Evolutionary conservation across 2,329 filamentous ascomycete species (phyloP), one percentile per base, ranked within the genome.

Genomic region (Ilyonectria mors-panacis): DNA sequence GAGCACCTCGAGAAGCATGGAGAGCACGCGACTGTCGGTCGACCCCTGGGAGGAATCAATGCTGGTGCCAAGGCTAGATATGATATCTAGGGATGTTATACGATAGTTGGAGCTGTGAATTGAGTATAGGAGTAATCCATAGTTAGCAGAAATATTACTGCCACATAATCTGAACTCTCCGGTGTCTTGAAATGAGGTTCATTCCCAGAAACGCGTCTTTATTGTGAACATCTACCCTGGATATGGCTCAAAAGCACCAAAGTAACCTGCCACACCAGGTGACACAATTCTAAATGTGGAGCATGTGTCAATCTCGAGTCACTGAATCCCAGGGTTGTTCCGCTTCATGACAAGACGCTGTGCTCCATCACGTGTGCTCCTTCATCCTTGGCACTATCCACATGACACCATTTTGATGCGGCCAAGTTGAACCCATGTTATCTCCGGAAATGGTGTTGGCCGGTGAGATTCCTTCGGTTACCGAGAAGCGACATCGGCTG

Each of bases 1-100:
- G 39, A 65, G 21, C 69, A 71, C 42, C n/a, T 70, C 12, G 69
- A 71, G 67, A 64, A 68, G 57, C 59, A 63, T 28, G 65, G 54
- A 8, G 68, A 63, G 39, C 48, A 70, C 59, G 42, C 59, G 5
- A 61, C 62, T 17, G 58, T 53, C 45, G 50, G 57, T 13, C n/a
- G 42, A 57, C 26, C 62, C 15, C 35, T 61, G 2, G 66, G 45
- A 6, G 65, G 64, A 6, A 48, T 61, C 10, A 70, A 66, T 35
- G 63, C 62, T 21, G 63, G 66, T 10, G 9, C 8, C 13, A 63
- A 57, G 47, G 50, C 63, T 19, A 66, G 42, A 33, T 72, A 72
- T 48, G 59, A 72, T 35, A 62, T 64, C 17, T 70, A 63, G 19
- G 19, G n/a, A 2, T 17, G 6, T 17, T 33, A 2, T 17, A 6